A percentile compares a stretch with the other conserved stretches of the same genome.
phyloP scores from a whole-genome alignment of 2,329 filamentous ascomycete genomes.

The Stagonosporopsis cucurbitacearum region DNA sequence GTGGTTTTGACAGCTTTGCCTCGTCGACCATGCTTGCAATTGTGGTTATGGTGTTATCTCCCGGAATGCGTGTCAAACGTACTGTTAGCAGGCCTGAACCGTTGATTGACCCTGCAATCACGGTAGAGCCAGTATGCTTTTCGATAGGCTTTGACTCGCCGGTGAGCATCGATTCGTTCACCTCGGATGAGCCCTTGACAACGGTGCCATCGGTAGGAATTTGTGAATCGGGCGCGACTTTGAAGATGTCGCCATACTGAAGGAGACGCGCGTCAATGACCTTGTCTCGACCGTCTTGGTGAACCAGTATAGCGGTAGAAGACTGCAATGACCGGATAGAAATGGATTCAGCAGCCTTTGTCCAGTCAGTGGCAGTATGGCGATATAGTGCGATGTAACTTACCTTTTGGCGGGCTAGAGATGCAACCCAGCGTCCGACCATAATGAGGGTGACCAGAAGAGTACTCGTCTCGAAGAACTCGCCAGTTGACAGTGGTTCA shows the following conservation, averaged over 20 bases:
- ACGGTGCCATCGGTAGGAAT: conserved; percentile 75
- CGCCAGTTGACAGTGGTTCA: conserved; percentile 49
- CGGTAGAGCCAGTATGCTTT: conserved; percentile 59
- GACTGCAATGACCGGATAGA: conserved; percentile 65
- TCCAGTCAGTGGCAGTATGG: background rate
- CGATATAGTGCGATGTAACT: background rate
- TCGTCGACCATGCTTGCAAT: conserved; percentile 76
- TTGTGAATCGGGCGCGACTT: conserved; percentile 63
- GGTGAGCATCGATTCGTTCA: conserved; percentile 80
- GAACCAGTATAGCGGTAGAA: conserved; percentile 59
- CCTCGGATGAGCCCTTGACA: conserved; percentile 65
- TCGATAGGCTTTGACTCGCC: conserved; percentile 69
- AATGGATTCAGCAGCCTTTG: conserved; percentile 55
- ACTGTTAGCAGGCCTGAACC: conserved; percentile 59
- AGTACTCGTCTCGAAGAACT: conserved; percentile 64
- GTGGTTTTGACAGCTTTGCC: conserved; percentile 72
- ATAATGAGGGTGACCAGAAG: conserved; percentile 62
- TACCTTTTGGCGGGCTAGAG: conserved; percentile 54
- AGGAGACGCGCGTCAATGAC: conserved; percentile 72
- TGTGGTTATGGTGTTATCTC: conserved; percentile 72
- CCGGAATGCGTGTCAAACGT: conserved; percentile 66
- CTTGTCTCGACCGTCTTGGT: conserved; percentile 42
- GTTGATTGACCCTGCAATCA: conserved; percentile 70
- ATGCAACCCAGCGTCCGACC: conserved; percentile 57
- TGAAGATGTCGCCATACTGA: conserved; percentile 73